Percentiles rank a stretch among this genome's conserved stretches.
phyloP scores from a whole-genome alignment of 805 yeast genomes.

The Candida andamanensis region DNA sequence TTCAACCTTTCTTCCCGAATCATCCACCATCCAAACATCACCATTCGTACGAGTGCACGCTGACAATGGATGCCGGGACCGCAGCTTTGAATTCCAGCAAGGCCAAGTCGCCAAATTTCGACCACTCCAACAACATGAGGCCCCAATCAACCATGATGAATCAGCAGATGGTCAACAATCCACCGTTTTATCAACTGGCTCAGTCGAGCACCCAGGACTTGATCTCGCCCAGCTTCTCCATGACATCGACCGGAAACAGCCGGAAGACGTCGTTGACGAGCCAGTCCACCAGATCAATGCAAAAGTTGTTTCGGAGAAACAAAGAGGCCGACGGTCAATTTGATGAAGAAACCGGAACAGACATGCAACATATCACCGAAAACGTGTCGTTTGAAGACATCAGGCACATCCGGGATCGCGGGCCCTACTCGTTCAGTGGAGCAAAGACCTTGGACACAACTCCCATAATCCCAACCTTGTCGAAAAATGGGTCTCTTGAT shows the following conservation, averaged over 20 bases:
- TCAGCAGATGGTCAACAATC: constrained; percentile 4
- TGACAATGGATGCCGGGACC: constrained; percentile 24
- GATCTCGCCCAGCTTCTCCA: constrained; percentile 7
- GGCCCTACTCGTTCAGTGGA: constrained; percentile 52
- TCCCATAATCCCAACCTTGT: constrained; percentile 70
- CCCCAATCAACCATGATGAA: neutral
- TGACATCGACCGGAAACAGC: constrained; percentile 9
- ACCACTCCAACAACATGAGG: neutral
- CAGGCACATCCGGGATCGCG: constrained; percentile 57
- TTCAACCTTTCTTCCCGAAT: no score
- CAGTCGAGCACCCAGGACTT: constrained; percentile 7
- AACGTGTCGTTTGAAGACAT: constrained; percentile 60
- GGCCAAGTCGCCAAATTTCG: neutral
- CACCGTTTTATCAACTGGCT: constrained; percentile 10
- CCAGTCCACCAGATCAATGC: constrained; percentile 31
- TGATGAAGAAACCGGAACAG: constrained; percentile 36
- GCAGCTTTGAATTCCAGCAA: constrained; percentile 11
- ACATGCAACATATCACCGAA: constrained; percentile 29
- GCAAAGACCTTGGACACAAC: constrained; percentile 47
- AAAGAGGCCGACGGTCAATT: constrained; percentile 21
- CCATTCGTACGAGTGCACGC: no score
- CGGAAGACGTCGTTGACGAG: constrained; percentile 37
- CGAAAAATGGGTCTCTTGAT: constrained; percentile 24
- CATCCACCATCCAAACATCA: no score
- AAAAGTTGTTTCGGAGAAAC: constrained; percentile 39